phyloP scores from a whole-genome alignment of 208 protist species.

The Trypanosoma boissoni region DNA sequence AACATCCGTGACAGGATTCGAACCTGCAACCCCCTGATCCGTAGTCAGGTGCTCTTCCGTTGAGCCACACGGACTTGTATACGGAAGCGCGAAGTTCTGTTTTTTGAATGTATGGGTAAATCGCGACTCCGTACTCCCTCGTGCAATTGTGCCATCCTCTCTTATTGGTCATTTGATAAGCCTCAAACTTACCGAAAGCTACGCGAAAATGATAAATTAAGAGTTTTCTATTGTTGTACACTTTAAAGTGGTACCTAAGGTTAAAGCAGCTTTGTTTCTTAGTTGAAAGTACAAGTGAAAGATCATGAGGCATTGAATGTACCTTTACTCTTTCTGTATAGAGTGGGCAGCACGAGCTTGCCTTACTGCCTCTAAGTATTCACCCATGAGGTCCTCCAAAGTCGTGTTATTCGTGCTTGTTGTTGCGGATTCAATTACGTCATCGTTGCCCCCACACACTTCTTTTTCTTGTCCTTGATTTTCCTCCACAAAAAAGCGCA shows the following conservation, averaged over 20 bases:
- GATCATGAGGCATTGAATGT: not conserved
- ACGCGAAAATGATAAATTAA: too few relatives aligned
- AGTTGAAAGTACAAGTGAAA: not conserved
- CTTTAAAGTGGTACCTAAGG: too few relatives aligned
- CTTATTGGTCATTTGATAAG: too few relatives aligned
- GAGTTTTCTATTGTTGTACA: too few relatives aligned
- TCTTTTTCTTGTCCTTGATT: not conserved
- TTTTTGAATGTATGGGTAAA: not conserved
- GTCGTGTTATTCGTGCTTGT: not conserved
- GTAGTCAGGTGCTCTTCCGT: conserved; percentile 54
- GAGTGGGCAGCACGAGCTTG: not conserved
- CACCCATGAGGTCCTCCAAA: conserved; percentile 16
- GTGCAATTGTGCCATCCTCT: not conserved
- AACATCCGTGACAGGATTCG: conserved; percentile 32
- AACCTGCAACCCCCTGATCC: conserved; percentile 48
- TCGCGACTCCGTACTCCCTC: not conserved
- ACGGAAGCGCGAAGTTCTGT: not conserved
- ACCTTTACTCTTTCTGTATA: not conserved
- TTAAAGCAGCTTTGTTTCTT: too few relatives aligned
- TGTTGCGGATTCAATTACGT: not conserved
- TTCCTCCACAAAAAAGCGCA: conserved; percentile 4
- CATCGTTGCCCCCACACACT: not conserved
- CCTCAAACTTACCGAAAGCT: too few relatives aligned
- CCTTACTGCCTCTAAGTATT: conserved; percentile 18
- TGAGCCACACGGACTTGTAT: conserved; percentile 46